phyloP scores from a whole-genome alignment of 2,329 filamentous ascomycete genomes.

The Curvularia eragrostidis region DNA sequence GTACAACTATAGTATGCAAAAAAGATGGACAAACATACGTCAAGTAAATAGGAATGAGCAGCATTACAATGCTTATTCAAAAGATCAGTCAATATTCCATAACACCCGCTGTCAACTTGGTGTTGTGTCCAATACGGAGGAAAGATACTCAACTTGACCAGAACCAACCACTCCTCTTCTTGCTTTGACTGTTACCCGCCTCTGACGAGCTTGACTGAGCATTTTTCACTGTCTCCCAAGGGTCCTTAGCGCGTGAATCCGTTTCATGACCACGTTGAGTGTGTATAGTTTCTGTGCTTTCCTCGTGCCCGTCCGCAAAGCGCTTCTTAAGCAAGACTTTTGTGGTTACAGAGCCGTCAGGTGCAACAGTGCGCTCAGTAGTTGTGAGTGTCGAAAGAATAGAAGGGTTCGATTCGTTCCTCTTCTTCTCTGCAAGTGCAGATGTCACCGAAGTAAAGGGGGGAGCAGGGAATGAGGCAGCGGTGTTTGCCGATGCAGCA shows the following conservation, averaged over 20 bases:
- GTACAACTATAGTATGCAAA: slow-evolving; percentile 2
- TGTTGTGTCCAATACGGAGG: background rate
- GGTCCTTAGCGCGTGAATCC: slow-evolving; percentile 11
- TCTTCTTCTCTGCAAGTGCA: slow-evolving; percentile 17
- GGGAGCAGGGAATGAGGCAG: slow-evolving; percentile 13
- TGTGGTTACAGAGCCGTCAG: slow-evolving; percentile 65
- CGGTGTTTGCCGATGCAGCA: background rate
- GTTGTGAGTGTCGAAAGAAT: slow-evolving; percentile 65
- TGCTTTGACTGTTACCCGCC: slow-evolving; percentile 12
- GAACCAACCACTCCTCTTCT: slow-evolving; percentile 41
- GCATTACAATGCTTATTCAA: background rate
- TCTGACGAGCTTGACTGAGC: slow-evolving; percentile 13
- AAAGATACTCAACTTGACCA: slow-evolving; percentile 30
- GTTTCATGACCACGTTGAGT: slow-evolving; percentile 43
- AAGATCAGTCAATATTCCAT: background rate
- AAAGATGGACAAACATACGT: background rate
- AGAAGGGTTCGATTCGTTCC: slow-evolving; percentile 28
- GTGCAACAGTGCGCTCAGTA: slow-evolving; percentile 61
- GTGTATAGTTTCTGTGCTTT: slow-evolving; percentile 63
- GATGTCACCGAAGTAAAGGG: background rate
- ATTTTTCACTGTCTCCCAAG: slow-evolving; percentile 23
- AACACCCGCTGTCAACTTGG: background rate
- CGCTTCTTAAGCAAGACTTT: slow-evolving; percentile 64
- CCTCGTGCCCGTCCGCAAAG: slow-evolving; percentile 67
- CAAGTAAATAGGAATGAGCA: background rate